Percentiles rank a stretch among this genome's conserved stretches.
These are phyloP conservation scores for Mycena rosella DNA, from an alignment of 768 basidiomycete genomes.

Conservation along the genomic window DNA sequence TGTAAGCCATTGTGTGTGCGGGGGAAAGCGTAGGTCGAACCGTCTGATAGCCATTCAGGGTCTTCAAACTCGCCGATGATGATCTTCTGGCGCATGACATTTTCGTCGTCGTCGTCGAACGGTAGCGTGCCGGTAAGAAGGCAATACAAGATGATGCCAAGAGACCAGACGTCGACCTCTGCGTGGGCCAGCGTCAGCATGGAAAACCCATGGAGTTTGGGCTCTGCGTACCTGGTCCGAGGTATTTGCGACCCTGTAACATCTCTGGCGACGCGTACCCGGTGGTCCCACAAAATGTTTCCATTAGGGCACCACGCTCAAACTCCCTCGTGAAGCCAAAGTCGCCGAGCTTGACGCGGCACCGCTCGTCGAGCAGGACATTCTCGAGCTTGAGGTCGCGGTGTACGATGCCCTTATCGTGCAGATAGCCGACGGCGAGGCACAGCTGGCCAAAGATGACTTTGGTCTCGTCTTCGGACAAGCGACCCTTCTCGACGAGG, in stretches of 20 bases:
- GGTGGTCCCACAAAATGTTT: constrained; percentile 96
- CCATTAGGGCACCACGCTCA: constrained; percentile 81
- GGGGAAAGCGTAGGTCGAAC: constrained; percentile 55
- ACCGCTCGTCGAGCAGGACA: constrained; percentile 90
- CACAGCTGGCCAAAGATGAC: constrained; percentile 96
- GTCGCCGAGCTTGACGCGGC: constrained; percentile 93
- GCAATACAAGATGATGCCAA: constrained; percentile 92
- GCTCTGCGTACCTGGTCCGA: constrained; percentile 81
- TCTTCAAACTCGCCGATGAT: constrained; percentile 91
- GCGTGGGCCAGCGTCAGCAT: constrained; percentile 28
- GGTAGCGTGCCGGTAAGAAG: constrained; percentile 91
- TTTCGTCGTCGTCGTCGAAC: constrained; percentile 92
- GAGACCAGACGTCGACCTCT: constrained; percentile 98
- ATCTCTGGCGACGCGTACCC: constrained; percentile 96
- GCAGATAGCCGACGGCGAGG: constrained; percentile 93
- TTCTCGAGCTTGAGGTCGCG: constrained; percentile 98
- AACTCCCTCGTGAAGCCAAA: constrained; percentile 96
- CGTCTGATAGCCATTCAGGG: constrained; percentile 90
- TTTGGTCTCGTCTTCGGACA: constrained; percentile 86
- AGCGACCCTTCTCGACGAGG: constrained; percentile 92
- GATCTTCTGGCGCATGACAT: constrained; percentile 85
- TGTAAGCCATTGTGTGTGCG: constrained; percentile 11
- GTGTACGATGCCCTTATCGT: constrained; percentile 94
- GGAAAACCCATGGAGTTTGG: neutral
- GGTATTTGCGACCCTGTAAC: constrained; percentile 88